Evolutionary conservation across 1,284 basidiomycete genomes (phyloP), one percentile per base, ranked within the genome.

Genomic region (Rhodotorula sp.): DNA sequence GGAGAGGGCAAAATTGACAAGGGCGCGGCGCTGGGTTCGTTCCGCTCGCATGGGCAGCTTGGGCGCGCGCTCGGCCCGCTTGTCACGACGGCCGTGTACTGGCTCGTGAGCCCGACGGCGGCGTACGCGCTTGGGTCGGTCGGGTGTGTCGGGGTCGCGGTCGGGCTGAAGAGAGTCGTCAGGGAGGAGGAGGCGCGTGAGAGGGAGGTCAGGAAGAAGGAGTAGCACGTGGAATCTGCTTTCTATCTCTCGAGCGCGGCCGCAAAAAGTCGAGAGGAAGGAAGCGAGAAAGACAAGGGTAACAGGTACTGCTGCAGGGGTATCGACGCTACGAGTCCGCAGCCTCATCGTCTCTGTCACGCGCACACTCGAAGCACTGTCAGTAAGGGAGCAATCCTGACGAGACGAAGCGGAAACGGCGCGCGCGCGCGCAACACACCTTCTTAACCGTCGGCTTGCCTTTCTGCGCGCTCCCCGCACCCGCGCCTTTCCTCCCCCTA

Each of bases 21-120:
- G 80, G 93, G 93, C n/a, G 86, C 87, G 75, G 91, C 91, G 2
- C 82, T 97, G 58, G 93, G 93, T 45, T 80, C 86, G 70, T 95
- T 95, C 82, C 87, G 93, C 69, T 93, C 91, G 14, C 87, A 88
- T 49, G 93, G 93, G 42, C 93, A 96, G 80, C 85, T 96, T 55
- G 93, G 93, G 7, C 86, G 93, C 68, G 93, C 93, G 8, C 85
- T 95, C 56, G 93, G 93, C 0, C 93, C 93, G 10, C 80, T 96
- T 10, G 83, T 95, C 27, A 92, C 91, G 88, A 82, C 76, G 85
- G 84, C 74, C 10, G 23, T 73, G 25, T 77, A 74, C 66, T 84
- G 81, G 80, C 60, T 80, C 0, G 63, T 74, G 25, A 82, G 92
- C 4, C 93, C 93, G 7, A 55, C 52, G 4, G 55, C 41, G 21